Evolutionary conservation across 139 green algal species (phyloP), one percentile per base, ranked within the genome.

Genomic region (Ettlia oleoabundans): DNA sequence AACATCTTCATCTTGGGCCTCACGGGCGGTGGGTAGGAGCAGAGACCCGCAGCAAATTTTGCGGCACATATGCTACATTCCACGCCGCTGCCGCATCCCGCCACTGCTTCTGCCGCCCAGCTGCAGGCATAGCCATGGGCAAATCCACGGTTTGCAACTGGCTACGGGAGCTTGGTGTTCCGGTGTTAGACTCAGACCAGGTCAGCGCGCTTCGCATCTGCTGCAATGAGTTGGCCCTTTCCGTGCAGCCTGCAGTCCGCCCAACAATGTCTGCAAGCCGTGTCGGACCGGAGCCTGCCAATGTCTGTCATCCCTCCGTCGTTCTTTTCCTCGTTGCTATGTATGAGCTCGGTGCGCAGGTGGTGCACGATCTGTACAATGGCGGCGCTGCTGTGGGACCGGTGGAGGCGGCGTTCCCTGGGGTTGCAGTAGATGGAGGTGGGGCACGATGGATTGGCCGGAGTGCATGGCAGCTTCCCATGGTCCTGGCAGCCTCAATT

Each of bases 101-200:
- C 18, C 9, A n/a, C 38, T 7, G 28, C 33, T 33, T 37, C 13
- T 21, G 28, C 35, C 32, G 5, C 24, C 21, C 52, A 33, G 1
- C 88, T 0, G 92, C 93, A 32, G 92, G 92, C 52, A 97, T 97
- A 8, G 93, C 92, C 15, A 88, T 80, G 15, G 94, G 94, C 37
- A 97, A 97, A 43, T 92, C 78, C 40, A 93, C 91, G 0, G 92
- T 93, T 0, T 83, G 87, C 1, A 2, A 43, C 1, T 32, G 85
- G 26, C 67, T 97, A 0, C 43, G 33, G 9, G 0, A 37, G 4
- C 30, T 77, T 2, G 89, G 88, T 1, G 35, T 96, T 0, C 55
- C 83, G 0, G 75, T 97, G 2, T 67, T 97, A 1, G 94, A 97
- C 74, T 91, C 84, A 32, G 94, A 97, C 76, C 35, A 85, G 37